Evolutionary conservation across 495 filamentous ascomycete genomes (phyloP).

Genomic region (Neurospora sp.): DNA sequence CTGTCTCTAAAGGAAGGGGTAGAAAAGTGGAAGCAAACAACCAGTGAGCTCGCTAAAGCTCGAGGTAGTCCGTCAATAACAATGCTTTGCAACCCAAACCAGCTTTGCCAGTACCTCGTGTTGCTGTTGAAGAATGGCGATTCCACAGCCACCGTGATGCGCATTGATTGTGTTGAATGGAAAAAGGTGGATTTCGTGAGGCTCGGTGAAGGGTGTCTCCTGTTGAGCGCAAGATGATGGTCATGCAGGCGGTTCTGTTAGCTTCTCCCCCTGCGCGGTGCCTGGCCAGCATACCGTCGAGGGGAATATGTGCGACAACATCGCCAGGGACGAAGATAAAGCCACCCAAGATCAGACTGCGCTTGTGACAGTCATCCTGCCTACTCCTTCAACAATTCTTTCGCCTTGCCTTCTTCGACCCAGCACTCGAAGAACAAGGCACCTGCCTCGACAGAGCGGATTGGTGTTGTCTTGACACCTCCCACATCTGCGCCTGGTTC

Average conservation of each 20-base stretch:
- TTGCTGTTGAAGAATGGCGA: not conserved
- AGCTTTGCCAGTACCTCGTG: not conserved
- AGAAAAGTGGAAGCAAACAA: not conserved
- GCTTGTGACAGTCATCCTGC: not conserved
- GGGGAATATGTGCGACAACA: too few relatives aligned
- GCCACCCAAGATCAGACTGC: too few relatives aligned
- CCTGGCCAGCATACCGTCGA: too few relatives aligned
- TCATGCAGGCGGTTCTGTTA: too few relatives aligned
- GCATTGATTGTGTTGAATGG: not conserved
- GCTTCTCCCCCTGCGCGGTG: too few relatives aligned
- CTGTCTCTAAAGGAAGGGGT: not conserved
- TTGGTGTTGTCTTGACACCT: constrained; percentile 39
- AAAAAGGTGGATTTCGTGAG: not conserved
- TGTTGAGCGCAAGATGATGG: too few relatives aligned
- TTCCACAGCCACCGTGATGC: not conserved
- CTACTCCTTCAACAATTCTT: constrained; percentile 8
- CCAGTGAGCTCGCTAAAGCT: not conserved
- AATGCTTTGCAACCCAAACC: not conserved
- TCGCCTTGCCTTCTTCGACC: constrained; percentile 48
- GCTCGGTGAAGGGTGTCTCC: too few relatives aligned
- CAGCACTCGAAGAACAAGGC: constrained; percentile 59
- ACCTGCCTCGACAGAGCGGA: constrained; percentile 52
- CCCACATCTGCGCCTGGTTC: constrained; percentile 30
- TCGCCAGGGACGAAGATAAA: too few relatives aligned
- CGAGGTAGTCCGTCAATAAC: not conserved